Evolutionary conservation across 192 early-diverging fungal species (phyloP).

Genomic region (Chytriomyces sp.): DNA sequence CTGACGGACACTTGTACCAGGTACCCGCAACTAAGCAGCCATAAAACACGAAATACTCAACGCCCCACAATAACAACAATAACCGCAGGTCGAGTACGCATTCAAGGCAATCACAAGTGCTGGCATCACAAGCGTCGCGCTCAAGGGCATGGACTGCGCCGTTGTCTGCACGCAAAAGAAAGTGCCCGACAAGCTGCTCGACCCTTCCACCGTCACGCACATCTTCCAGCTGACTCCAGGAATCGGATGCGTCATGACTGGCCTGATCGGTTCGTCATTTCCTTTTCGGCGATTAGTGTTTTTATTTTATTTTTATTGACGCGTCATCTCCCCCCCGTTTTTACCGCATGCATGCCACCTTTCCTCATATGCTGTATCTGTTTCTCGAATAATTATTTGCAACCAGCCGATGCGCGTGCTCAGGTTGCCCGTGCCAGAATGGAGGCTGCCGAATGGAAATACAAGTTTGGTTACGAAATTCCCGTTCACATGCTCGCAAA

Average conservation of each 20-base stretch:
- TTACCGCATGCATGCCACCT: not conserved
- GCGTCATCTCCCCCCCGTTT: not conserved
- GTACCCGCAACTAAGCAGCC: conserved; percentile 61
- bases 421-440: conserved; percentile 91
- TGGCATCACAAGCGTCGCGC: conserved; percentile 93
- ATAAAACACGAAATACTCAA: conserved; percentile 50
- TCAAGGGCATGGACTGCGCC: conserved; percentile 93
- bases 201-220: conserved; percentile 90
- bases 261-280: conserved; percentile 72
- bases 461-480: conserved; percentile 99
- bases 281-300: not conserved
- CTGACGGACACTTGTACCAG: conserved; percentile 99
- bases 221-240: conserved; percentile 89
- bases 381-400: not conserved
- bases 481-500: conserved; percentile 96
- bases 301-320: not conserved
- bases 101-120: conserved; percentile 99
- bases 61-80: conserved; percentile 13
- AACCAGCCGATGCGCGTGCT: conserved; percentile 85
- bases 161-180: conserved; percentile 98
- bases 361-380: not conserved
- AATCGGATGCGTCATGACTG: conserved; percentile 99
- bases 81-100: conserved; percentile 84
- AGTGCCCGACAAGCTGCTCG: conserved; percentile 96
- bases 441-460: conserved; percentile 97